phyloP scores from a whole-genome alignment of 306 rosid genomes.

The Inga laurina region DNA sequence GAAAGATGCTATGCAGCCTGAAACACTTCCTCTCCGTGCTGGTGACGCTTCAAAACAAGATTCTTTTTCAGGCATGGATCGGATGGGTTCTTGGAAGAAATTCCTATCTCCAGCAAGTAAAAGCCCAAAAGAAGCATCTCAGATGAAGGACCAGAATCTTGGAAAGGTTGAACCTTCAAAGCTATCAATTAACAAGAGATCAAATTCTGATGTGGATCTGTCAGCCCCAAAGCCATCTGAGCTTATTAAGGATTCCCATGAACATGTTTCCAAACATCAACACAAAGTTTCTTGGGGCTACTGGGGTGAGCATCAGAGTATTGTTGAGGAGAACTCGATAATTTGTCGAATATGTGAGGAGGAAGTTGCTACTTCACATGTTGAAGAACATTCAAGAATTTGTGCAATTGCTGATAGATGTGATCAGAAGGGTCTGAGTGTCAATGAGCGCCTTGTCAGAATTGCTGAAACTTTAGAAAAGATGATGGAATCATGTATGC shows the following conservation, averaged over 20 bases:
- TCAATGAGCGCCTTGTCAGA: conserved; percentile 85
- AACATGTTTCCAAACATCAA: conserved; percentile 83
- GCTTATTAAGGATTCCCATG: conserved; percentile 70
- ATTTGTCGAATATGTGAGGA: conserved; percentile 99
- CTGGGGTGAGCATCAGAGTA: conserved; percentile 79
- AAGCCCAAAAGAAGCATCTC: conserved; percentile 57
- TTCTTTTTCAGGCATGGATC: conserved; percentile 64
- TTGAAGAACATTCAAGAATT: conserved; percentile 94
- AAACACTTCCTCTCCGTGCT: conserved; percentile 42
- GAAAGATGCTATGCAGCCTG: conserved; percentile 53
- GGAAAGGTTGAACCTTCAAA: conserved; percentile 60
- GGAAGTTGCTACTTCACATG: conserved; percentile 86
- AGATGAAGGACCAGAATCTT: conserved; percentile 63
- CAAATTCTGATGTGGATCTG: conserved; percentile 54
- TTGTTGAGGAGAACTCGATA: conserved; percentile 76
- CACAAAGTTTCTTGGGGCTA: conserved; percentile 89
- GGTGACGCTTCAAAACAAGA: conserved; percentile 59
- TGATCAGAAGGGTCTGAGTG: conserved; percentile 89
- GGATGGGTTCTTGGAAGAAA: conserved; percentile 93
- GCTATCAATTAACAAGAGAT: conserved; percentile 47
- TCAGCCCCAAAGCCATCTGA: conserved; percentile 67
- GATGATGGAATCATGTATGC: conserved; percentile 73
- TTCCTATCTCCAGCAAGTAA: conserved; percentile 67
- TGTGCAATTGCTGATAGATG: conserved; percentile 97
- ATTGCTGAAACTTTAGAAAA: conserved; percentile 86